Conservation (phyloP, 768 basidiomycete species). For the Paxillus rubicundulus region DNA sequence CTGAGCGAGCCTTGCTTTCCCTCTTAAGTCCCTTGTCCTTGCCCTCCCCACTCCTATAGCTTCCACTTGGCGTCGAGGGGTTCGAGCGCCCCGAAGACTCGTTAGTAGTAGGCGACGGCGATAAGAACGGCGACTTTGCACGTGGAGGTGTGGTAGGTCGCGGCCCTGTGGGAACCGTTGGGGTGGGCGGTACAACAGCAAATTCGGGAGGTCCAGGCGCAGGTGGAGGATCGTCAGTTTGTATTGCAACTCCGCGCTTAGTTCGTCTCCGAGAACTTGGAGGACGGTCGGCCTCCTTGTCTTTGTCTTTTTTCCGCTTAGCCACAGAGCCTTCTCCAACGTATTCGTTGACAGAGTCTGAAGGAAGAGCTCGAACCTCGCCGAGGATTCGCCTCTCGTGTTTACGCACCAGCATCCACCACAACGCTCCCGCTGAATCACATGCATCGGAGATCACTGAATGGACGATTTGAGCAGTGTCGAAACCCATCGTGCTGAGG, state of each 20-base stretch:
- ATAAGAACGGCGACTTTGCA: conserved; percentile 50
- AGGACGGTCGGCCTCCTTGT: conserved; percentile 21
- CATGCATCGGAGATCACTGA: conserved; percentile 90
- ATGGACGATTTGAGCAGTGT: conserved; percentile 94
- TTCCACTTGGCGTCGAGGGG: conserved; percentile 68
- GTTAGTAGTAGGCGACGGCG: conserved; percentile 53
- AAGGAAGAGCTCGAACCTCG: conserved; percentile 26
- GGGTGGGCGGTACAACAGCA: conserved; percentile 76
- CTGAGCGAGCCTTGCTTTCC: conserved; percentile 65
- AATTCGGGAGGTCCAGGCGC: conserved; percentile 53
- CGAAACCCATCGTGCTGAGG: conserved; percentile 78
- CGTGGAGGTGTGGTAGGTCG: conserved; percentile 53
- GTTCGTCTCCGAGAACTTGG: conserved; percentile 22
- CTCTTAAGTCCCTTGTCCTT: conserved; percentile 54
- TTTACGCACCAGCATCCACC: conserved; percentile 94
- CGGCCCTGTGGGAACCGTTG: conserved; percentile 43
- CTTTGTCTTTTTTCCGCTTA: conserved; percentile 34
- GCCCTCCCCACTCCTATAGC: conserved; percentile 46
- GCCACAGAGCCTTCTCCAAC: conserved; percentile 18
- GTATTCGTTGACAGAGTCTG: conserved; percentile 19
- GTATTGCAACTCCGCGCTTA: conserved; percentile 37
- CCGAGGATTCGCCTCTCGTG: conserved; percentile 58
- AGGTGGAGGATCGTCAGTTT: conserved; percentile 41
- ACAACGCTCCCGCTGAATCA: conserved; percentile 84
- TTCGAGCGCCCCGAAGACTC: conserved; percentile 54